Percentiles rank a stretch among this genome's conserved stretches.
Evolutionary conservation across 306 rosid genomes (phyloP).

Genomic region (Psophocarpus tetragonolobus): DNA sequence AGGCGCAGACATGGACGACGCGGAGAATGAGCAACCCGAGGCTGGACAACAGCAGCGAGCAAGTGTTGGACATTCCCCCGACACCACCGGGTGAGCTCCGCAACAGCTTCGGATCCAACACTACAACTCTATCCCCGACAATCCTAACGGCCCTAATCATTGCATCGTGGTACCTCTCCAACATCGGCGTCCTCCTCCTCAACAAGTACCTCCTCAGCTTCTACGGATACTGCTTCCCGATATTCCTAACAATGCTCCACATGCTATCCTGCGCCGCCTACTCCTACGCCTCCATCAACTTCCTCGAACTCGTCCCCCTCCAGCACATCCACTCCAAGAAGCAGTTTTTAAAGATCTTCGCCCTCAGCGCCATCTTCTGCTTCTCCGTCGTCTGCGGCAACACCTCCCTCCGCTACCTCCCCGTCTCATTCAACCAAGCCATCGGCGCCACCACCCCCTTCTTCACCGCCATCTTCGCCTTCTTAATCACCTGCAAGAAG

Average conservation of each 20-base stretch:
- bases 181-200: conserved; percentile 88
- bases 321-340: conserved; percentile 73
- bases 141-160: conserved; percentile 53
- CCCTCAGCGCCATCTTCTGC: conserved; percentile 75
- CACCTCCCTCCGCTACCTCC: conserved; percentile 83
- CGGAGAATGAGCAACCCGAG: conserved; percentile 89
- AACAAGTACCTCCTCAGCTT: conserved; percentile 91
- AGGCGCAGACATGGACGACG: conserved; percentile 91
- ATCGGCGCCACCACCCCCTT: conserved; percentile 95
- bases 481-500: conserved; percentile 69
- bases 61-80: conserved; percentile 69
- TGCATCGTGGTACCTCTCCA: conserved; percentile 83
- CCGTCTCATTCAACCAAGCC: conserved; percentile 89
- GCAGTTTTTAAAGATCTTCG: conserved; percentile 82
- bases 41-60: conserved; percentile 40
- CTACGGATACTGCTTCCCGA: conserved; percentile 83
- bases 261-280: conserved; percentile 84
- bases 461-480: conserved; percentile 84
- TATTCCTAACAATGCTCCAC: conserved; percentile 94
- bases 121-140: conserved; percentile 35
- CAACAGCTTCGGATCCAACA: conserved; percentile 37
- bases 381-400: conserved; percentile 96
- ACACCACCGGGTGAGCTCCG: conserved; percentile 67
- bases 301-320: conserved; percentile 74
- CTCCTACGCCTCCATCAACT: conserved; percentile 58